Base-by-base conservation (phyloP, 768 basidiomycete genomes). In the Boletus subparvulus region DNA sequence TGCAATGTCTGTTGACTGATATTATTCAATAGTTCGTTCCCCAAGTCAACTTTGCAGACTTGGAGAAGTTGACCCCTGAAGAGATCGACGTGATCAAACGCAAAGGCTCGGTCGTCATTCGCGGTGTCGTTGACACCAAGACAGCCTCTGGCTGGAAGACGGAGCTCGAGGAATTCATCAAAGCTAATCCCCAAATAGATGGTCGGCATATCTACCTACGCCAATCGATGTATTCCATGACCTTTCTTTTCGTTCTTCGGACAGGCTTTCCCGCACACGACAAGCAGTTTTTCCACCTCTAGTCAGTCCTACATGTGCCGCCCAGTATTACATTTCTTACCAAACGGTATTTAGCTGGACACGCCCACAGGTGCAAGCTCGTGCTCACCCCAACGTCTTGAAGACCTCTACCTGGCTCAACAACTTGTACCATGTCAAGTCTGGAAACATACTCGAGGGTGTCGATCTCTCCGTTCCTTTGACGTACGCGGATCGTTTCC, bases 281-380 rank as follows among this genome's bases (percentile, higher is more conserved):
- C 61, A 87, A 85, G 50, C 87, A 90, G 62, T 88, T 90, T 71
- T 89, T 86, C 71, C 74, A 83, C 64, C 80, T 90, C 47, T 89
- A 88, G 87, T 87, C 61, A 50, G 82, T 75, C 3, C 2, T 9
- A 50, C 41, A 28, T 32, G 30, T 37, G 14, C 12, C 10, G 10
- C 6, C n/a, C 0, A 26, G 40, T 6, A 11, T 26, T 4, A 21
- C 2, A 2, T 12, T 24, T 40, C 50, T 41, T 50, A 32, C 40
- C 37, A 19, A 52, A 30, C 14, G 6, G 9, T 2, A 7, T 56
- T 26, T 35, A 80, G 79, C 67, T 81, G 79, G 79, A 75, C 79
- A 12, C 71, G 66, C 36, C 66, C 83, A 10, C 86, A 88, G 66
- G 82, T 89, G n/a, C 77, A 81, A 65, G 88, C 87, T 11, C 81